These are phyloP conservation scores for Dionaea muscipula DNA, from an alignment of 179 eudicot species.

Conservation along the genomic window DNA sequence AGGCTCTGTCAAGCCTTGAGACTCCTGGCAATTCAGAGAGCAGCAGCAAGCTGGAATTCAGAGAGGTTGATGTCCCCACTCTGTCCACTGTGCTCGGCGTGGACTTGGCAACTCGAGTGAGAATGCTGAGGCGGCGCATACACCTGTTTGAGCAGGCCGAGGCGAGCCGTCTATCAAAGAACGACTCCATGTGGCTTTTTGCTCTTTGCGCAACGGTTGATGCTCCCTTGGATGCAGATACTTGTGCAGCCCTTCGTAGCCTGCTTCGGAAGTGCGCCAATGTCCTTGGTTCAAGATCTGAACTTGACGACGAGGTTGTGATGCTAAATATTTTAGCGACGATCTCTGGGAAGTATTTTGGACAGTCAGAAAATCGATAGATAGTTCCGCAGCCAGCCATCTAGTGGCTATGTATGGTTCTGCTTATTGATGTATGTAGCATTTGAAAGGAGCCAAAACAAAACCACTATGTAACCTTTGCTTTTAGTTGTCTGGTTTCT, in stretches of 20 bases:
- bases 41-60: constrained; percentile 2
- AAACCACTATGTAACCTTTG: too few species aligned
- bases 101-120: constrained; percentile 53
- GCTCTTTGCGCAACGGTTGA: constrained; percentile 73
- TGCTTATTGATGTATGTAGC: too few species aligned
- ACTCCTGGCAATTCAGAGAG: constrained; percentile 14
- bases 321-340: constrained; percentile 70
- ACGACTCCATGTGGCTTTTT: constrained; percentile 65
- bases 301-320: constrained; percentile 56
- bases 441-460: too few species aligned
- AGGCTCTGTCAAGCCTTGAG: constrained; percentile 42
- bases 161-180: constrained; percentile 26
- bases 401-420: too few species aligned
- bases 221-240: constrained; percentile 71
- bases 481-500: too few species aligned
- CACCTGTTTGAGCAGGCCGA: constrained; percentile 26
- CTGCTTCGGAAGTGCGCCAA: constrained; percentile 63
- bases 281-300: constrained; percentile 51
- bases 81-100: constrained; percentile 40
- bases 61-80: constrained; percentile 26
- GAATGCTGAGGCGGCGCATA: constrained; percentile 49
- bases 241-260: constrained; percentile 62
- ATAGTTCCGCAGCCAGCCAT: too few species aligned
- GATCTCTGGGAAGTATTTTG: constrained; percentile 62
- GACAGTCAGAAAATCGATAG: constrained; percentile 42